Evolutionary conservation across 345 rosid species (phyloP), one percentile per base, ranked within the genome.

Genomic region (Sapria himalayana): DNA sequence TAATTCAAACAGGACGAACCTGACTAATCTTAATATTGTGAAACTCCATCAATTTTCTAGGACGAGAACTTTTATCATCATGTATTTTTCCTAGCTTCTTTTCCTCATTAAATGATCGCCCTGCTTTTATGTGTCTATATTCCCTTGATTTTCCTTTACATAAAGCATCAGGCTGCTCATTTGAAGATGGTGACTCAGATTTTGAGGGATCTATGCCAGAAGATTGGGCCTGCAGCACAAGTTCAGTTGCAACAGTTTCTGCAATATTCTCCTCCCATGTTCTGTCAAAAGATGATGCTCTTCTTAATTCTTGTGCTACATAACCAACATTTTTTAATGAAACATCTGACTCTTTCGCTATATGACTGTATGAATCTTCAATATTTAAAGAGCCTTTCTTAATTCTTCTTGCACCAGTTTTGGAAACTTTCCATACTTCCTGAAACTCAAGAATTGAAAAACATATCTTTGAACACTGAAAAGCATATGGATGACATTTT

Each of bases 401-500:
- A 47, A 66, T 69, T 49, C 95, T 85, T 55, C 71, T 79, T 25
- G 84, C 81, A 18, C 67, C 72, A 47, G 95, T 76, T 15, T 94
- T 79, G 9, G 98, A 81, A 48, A 82, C 75, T 69, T 74, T 79
- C 98, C 98, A 89, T 48, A 67, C 86, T 63, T 82, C 91, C 98
- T 89, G 78, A 62, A 64, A 35, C 23, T 21, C 49, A 49, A 20
- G 16, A 36, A 45, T 43, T 35, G 29, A 25, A 60, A 25, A 16
- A 50, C 46, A 3, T n/a, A n/a, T n/a, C n/a, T n/a, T n/a, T n/a
- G n/a, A n/a, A 25, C 46, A 33, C 10, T 29, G 11, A 4, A 33
- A 18, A 11, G 15, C n/a, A n/a, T n/a, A n/a, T n/a, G n/a, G n/a
- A n/a, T n/a, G n/a, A n/a, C n/a, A n/a, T n/a, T 41, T 41, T 42